Base-by-base conservation (phyloP, 2,329 filamentous ascomycete genomes). In the Simplicillium sp. region DNA sequence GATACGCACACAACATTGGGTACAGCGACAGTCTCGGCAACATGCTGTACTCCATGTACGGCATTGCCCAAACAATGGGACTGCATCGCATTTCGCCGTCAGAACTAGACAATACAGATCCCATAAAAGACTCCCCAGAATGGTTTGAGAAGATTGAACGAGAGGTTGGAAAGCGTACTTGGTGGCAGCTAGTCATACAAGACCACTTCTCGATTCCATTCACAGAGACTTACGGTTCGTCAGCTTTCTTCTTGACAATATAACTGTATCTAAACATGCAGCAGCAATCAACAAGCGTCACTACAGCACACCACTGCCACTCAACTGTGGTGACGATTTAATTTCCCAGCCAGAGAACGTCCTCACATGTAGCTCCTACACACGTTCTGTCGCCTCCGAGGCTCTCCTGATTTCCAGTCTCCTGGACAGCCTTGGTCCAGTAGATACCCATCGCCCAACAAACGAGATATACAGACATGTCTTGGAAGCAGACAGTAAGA, bases 161-260 rank as follows among this genome's bases (percentile, higher is more conserved):
- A 29, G 60, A 64, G 48, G 51, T 61, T 9, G 59, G 59, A 8
- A 52, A 55, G 28, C 48, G 60, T 13, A 50, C 58, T 5, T 64
- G 61, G 61, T 56, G 56, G 43, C 60, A 64, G 42, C 49, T 57
- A 39, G 53, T 61, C 16, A 57, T 63, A 14, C 60, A 63, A 43
- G 60, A 63, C 42, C 53, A 61, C 41, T 62, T 56, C 44, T 47
- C 48, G 14, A 50, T 62, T 16, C 54, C 59, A 2, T 62, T 62
- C 39, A 61, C 60, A 18, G 59, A 62, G 28, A 53, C 55, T 7
- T 63, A 61, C 44, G 54, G 56, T 50, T 36, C 18, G 43, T 40
- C 11, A n/a, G n/a, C n/a, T n/a, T 29, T 20, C 28, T 18, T 17
- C 15, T 17, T 7, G 7, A 5, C 7, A 15, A 18, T n/a, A 6